Evolutionary conservation across 768 basidiomycete genomes (phyloP), one percentile per base, ranked within the genome.

Genomic region (Agaricus subrufescens): DNA sequence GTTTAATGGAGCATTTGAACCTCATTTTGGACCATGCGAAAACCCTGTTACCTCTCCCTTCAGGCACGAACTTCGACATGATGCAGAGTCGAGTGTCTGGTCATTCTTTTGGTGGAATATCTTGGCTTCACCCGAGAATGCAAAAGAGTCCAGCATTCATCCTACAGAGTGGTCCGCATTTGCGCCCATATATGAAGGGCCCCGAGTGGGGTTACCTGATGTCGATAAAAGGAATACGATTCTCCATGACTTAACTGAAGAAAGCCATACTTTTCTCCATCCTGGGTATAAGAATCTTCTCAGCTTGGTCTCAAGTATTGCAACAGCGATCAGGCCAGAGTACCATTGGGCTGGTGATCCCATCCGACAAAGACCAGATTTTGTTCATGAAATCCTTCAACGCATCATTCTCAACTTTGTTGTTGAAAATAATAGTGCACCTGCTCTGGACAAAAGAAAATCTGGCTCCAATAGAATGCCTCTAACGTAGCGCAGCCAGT

Each of bases 361-460:
- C 6, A 52, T 52, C 29, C 46, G 15, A 19, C 27, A 27, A 11
- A n/a, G 57, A 12, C 47, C 52, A 12, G 56, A 60, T 50, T 60
- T 50, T 31, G 15, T 57, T 29, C 55, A 60, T 30, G 59, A 60
- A 19, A 50, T 43, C 12, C 23, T 60, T 5, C 59, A 60, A 45
- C 59, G 56, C 4, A 25, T 50, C 25, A 50, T 60, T 15, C 37
- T 60, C 40, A 46, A 57, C 34, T 60, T 60, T 25, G 30, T 60
- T 25, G 25, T 58, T 23, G 26, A 47, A 19, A 53, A 60, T 31
- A 9, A 46, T 14, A 38, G 54, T n/a, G 39, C 45, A 45, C n/a
- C 9, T 1, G 57, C 57, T 31, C 50, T 60, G 9, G 15, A 15
- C 29, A 6, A 23, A 25, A 34, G 26, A 23, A 23, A 34, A 34